Evolutionary conservation across 129 eudicot species (phyloP).

Genomic region (Flaveria sonorensis): DNA sequence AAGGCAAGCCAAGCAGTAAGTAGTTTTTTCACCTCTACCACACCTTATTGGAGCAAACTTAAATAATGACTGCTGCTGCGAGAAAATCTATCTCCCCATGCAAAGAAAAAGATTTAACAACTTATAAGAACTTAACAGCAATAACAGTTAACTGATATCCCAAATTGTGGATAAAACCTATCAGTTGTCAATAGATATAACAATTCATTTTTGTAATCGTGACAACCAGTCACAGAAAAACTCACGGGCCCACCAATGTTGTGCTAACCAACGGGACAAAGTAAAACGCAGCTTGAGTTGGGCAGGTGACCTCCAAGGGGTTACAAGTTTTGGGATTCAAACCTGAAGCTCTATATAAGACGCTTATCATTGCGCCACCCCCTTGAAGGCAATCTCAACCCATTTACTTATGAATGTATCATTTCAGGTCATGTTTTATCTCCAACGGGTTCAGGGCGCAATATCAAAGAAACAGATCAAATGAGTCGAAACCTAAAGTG

Average conservation of each 20-base stretch:
- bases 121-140: background rate
- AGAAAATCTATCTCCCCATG: slow-evolving; percentile 61
- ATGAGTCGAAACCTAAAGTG: background rate
- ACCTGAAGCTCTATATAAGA: background rate
- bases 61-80: slow-evolving; percentile 53
- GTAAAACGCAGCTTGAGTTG: background rate
- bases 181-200: background rate
- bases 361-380: background rate
- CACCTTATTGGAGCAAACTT: slow-evolving; percentile 55
- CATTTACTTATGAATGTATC: background rate
- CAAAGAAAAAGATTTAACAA: slow-evolving; percentile 15
- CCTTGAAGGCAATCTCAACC: background rate
- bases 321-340: background rate
- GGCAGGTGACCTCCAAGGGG: background rate
- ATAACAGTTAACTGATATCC: background rate
- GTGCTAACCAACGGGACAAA: background rate
- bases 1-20: slow-evolving; percentile 86
- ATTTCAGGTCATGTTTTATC: slow-evolving; percentile 1
- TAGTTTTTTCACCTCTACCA: slow-evolving; percentile 57
- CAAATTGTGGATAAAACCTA: background rate
- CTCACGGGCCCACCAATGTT: background rate
- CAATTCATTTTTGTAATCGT: background rate
- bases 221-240: background rate
- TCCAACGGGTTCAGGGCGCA: background rate
- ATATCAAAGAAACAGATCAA: background rate